Conservation (phyloP, 805 yeast species). For the Candida maesae region DNA sequence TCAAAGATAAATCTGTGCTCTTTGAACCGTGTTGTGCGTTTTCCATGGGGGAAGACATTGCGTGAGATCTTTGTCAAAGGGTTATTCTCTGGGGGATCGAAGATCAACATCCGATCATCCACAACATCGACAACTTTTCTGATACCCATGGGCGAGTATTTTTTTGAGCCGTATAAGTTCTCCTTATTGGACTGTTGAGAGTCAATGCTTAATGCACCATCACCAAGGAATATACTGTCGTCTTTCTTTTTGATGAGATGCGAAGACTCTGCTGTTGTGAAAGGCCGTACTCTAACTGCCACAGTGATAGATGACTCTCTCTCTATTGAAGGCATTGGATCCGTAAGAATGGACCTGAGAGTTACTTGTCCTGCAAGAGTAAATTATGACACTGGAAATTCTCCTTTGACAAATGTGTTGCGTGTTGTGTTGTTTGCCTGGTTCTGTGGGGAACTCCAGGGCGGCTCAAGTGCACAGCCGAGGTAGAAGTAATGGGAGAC, state of each 20-base stretch:
- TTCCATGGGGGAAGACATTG: conserved; percentile 35
- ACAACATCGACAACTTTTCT: conserved; percentile 74
- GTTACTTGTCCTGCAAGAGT: no score
- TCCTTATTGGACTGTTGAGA: conserved; percentile 17
- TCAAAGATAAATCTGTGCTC: conserved; percentile 86
- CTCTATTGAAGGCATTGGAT: neutral
- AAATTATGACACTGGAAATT: no score
- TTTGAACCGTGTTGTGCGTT: conserved; percentile 45
- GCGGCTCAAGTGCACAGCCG: no score
- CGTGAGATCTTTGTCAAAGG: conserved; percentile 39
- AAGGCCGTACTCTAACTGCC: conserved; percentile 82
- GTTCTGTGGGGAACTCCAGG: neutral
- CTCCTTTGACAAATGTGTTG: no score
- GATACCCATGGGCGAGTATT: conserved; percentile 44
- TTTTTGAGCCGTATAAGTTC: conserved; percentile 19
- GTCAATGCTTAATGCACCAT: conserved; percentile 43
- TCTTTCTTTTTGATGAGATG: conserved; percentile 40
- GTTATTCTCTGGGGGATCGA: conserved; percentile 77
- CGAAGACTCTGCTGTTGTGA: conserved; percentile 54
- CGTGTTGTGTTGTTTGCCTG: no score
- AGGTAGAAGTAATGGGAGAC: no score
- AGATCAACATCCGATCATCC: conserved; percentile 80
- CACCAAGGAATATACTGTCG: conserved; percentile 44
- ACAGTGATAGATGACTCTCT: conserved; percentile 63
- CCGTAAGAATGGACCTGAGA: no score